Evolutionary conservation across 116 monocot genomes (phyloP).

Genomic region (Zostera marina): DNA sequence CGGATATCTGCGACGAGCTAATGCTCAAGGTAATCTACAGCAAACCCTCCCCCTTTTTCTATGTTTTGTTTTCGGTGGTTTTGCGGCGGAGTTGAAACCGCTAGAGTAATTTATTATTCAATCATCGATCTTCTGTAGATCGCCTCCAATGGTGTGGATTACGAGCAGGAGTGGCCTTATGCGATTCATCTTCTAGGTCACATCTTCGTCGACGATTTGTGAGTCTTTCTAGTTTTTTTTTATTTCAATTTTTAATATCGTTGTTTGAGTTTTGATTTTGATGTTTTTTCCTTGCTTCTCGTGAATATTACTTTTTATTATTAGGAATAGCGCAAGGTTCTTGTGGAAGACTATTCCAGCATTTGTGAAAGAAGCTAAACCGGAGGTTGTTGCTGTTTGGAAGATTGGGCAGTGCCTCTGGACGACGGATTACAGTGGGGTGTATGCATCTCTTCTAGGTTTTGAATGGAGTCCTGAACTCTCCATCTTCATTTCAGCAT

Average conservation of each 20-base stretch:
- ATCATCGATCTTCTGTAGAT: constrained; percentile 20
- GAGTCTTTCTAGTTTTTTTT: not conserved
- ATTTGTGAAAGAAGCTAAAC: constrained; percentile 40
- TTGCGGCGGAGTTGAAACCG: not conserved
- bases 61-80: not conserved
- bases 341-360: constrained; percentile 80
- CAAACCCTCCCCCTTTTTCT: not conserved
- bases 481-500: constrained; percentile 29
- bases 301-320: not conserved
- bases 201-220: constrained; percentile 75
- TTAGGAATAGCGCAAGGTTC: constrained; percentile 87
- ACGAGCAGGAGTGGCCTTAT: constrained; percentile 77
- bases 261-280: not conserved
- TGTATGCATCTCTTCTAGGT: constrained; percentile 39
- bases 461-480: constrained; percentile 75
- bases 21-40: constrained; percentile 43
- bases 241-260: not conserved
- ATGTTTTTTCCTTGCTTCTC: not conserved
- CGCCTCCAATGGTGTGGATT: constrained; percentile 35
- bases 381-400: constrained; percentile 55
- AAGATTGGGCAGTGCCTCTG: constrained; percentile 82
- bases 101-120: not conserved
- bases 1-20: constrained; percentile 73
- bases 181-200: constrained; percentile 79
- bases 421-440: constrained; percentile 63